These are phyloP conservation scores for Lobosporangium transversale DNA, from an alignment of 192 early-diverging fungal genomes.

Conservation along the genomic window DNA sequence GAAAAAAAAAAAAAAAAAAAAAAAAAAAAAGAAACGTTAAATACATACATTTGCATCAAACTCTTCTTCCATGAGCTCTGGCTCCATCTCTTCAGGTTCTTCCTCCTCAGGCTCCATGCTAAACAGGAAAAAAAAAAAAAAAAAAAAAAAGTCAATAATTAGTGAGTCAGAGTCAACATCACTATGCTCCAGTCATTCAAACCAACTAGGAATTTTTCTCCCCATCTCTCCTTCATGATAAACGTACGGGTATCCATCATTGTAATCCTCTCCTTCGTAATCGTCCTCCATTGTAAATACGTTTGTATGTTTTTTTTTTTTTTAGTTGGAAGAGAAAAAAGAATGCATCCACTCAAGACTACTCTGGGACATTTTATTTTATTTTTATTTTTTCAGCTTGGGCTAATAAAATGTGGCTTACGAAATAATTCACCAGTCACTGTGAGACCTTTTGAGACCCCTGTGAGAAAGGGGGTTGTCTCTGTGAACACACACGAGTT, in stretches of 20 bases:
- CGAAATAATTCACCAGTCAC: no score
- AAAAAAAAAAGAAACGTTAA: no score
- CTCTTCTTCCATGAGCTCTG: conserved; percentile 31
- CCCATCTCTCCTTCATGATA: no score
- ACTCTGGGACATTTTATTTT: not conserved
- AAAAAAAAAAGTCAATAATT: not conserved
- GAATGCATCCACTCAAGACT: not conserved
- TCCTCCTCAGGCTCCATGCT: conserved; percentile 48
- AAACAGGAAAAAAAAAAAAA: not conserved
- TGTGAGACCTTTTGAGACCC: no score
- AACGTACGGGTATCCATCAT: conserved; percentile 44
- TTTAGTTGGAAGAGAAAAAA: not conserved
- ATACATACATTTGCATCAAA: conserved; percentile 32
- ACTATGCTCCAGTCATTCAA: no score
- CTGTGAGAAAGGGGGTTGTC: no score
- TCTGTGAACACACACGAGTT: no score
- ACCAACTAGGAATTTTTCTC: no score
- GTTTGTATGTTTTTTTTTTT: not conserved
- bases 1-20: no score
- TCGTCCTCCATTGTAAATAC: conserved; percentile 36
- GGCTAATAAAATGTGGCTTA: no score
- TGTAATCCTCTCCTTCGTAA: conserved; percentile 34
- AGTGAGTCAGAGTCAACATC: no score
- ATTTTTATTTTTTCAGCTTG: not conserved
- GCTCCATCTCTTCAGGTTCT: conserved; percentile 26